Base-by-base conservation (phyloP, 441 rosid species). In the Viola pubescens region DNA sequence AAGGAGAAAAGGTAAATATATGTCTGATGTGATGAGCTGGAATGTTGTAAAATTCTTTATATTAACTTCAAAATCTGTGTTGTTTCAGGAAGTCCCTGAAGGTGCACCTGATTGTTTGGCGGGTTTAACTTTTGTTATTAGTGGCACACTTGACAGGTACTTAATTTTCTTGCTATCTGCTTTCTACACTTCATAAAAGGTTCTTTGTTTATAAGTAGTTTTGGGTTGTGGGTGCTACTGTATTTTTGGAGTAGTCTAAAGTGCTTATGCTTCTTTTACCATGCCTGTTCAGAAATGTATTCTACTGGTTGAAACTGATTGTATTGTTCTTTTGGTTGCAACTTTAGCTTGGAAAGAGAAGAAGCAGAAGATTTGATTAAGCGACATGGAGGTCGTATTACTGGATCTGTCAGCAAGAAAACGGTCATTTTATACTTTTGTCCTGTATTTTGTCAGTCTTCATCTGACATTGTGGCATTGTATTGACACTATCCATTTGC, bases 121-220 rank as follows among this genome's bases (percentile, higher is more conserved):
- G 41, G 91, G 92, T 64, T 70, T 75, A 60, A 94, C 96, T 66
- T 89, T 92, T 84, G 98, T 92, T 48, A 87, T 92, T 53, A 92
- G 98, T 72, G 98, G 98, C 75, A 92, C 97, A 48, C 98, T 92
- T 72, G 98, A 92, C 76, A 89, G 98, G 97, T 89, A 82, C n/a
- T 64, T 58, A 10, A 16, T 67, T 63, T 70, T 56, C 60, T 50
- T 58, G 40, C 54, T 2, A 26, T 26, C 34, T 26, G 34, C 34
- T 26, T 26, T 26, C 34, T 26, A 26, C 3, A 26, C 34, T 26
- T 26, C 34, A 26, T 26, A 26, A 26, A 26, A 26, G 34, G 34
- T 48, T 49, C 59, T 37, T 40, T 45, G 14, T 60, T 51, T 9
- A 38, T 46, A 14, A 53, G 6, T 34, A 49, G 47, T 45, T 67